These are phyloP conservation scores for Silene latifolia DNA, from an alignment of 148 eudicot genomes.

Conservation along the genomic window DNA sequence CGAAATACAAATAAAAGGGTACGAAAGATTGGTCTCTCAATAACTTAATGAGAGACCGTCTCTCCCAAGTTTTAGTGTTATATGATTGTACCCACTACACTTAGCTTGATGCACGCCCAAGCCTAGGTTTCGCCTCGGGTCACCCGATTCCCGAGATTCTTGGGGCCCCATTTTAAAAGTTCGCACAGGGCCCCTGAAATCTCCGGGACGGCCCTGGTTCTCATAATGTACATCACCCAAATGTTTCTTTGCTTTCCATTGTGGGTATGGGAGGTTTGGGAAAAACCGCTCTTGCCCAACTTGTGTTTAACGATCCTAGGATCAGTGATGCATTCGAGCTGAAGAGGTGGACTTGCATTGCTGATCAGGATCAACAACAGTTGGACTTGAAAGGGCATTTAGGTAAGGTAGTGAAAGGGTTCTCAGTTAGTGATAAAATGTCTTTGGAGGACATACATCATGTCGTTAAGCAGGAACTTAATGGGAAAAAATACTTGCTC, in stretches of 20 bases:
- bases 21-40: too few species aligned
- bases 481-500: not conserved
- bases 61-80: too few species aligned
- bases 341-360: constrained; percentile 27
- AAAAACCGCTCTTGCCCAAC: constrained; percentile 33
- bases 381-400: not conserved
- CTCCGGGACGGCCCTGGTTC: too few species aligned
- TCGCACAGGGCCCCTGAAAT: too few species aligned
- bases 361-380: constrained; percentile 15
- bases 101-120: too few species aligned
- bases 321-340: constrained; percentile 5
- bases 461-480: not conserved
- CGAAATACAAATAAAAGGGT: too few species aligned
- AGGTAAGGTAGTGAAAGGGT: not conserved
- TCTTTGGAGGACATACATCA: not conserved
- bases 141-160: too few species aligned
- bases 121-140: too few species aligned
- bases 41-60: too few species aligned
- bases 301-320: constrained; percentile 26
- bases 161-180: too few species aligned
- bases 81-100: too few species aligned
- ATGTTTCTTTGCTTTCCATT: constrained; percentile 26
- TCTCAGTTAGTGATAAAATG: not conserved
- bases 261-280: constrained; percentile 36
- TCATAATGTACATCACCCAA: not conserved